Evolutionary conservation across 2,329 filamentous ascomycete species (phyloP), one percentile per base, ranked within the genome.

Genomic region (Colletotrichum agaves): DNA sequence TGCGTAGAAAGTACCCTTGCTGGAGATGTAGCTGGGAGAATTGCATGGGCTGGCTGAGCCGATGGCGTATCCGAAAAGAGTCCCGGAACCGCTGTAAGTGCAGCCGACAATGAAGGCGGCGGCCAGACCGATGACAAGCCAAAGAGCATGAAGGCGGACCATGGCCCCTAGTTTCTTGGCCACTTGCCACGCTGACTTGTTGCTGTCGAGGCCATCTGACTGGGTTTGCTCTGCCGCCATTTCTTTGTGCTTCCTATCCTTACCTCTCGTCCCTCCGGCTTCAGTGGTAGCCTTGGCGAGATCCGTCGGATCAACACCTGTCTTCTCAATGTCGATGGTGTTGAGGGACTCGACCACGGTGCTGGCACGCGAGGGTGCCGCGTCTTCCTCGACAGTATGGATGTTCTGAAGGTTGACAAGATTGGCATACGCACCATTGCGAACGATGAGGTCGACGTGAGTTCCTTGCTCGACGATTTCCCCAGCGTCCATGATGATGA

Each of bases 401-500:
- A 81, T 71, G 21, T 76, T 78, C 60, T 83, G 82, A 3, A 82
- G 75, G 44, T 76, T 75, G 3, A 89, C 86, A 60, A 90, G 81
- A 37, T 80, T 79, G 7, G 80, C 81, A 71, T 90, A 90, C 4
- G 87, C 76, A 12, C n/a, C 86, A 80, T 23, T 82, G 17, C 78
- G 76, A 15, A 76, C 75, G 43, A 92, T 78, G 0, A 92, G 81
- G 21, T 86, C 82, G 2, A 85, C 78, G 61, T 92, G 90, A 0
- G 82, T 87, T 0, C 90, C 90, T 72, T 88, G 78, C 74, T 92
- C 90, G 2, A 89, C 80, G 2, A 89, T 82, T 35, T 79, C 76
- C 0, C 90, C 90, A 47, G 86, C 81, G 4, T 86, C 81, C 71
- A 92, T 79, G 2, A 92, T 89, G 3, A 92, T 79, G 53, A 92